Base-by-base conservation (phyloP, 176 grass and related monocot genomes). In the Typha latifolia region DNA sequence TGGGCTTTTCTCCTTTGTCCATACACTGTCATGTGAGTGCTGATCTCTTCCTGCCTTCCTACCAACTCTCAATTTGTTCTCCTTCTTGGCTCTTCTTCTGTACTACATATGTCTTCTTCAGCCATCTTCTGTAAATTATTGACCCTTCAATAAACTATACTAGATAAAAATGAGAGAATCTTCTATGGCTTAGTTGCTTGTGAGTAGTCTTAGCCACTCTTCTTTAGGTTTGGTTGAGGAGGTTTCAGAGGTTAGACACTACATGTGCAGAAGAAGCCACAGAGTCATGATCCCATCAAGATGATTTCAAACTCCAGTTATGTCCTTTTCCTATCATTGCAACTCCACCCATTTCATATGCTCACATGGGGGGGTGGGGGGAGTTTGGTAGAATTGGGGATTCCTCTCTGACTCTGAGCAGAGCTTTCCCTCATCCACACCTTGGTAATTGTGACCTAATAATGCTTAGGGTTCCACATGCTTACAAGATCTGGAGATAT, bases 231-330 rank as follows among this genome's bases (percentile, higher is more conserved):
- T 59, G 4, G 18, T 22, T 22, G 15, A 59, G 20, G 11, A 0
- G 53, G 18, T 55, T 59, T 59, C 18, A 59, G 53, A 59, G 53
- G 20, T 59, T 59, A 67, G 47, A 47, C 51, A 71, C 55, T 20
- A 50, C 69, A 71, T 23, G 69, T 59, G 31, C 51, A 71, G 51
- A 57, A 61, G 32, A 34, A 71, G 51, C 26, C 69, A 61, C 34
- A 59, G 16, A 47, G 27, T 27, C 66, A 69, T 26, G 48, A 27
- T 26, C 48, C 66, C 53, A 19, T 19, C 3, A 59, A 21, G 14
- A 59, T 59, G 53, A 59, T 69, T 52, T 69, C 48, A 57, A 59
- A 71, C 51, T 59, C 20, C 69, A 12, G 5, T n/a, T 12, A 16
- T 43, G 69, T 47, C 69, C 51, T 59, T 20, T 71, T 59, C 69